These are phyloP conservation scores for Pouteria glomerata DNA, from an alignment of 148 eudicot species.

Conservation along the genomic window DNA sequence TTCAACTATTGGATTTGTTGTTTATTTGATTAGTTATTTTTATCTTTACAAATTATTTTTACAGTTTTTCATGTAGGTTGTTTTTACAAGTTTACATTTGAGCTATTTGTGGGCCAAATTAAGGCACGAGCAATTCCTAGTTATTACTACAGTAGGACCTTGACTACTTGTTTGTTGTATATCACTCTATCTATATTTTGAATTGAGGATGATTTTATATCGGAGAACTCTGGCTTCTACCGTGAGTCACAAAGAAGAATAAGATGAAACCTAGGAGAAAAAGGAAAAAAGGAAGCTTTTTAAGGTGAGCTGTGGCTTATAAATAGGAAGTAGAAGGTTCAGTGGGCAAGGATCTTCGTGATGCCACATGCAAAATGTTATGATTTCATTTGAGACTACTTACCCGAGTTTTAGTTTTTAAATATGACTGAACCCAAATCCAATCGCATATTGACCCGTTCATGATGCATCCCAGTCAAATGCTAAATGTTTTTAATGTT, in stretches of 20 bases:
- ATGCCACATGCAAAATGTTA: neutral
- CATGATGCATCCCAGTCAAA: neutral
- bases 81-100: too few species aligned
- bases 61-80: too few species aligned
- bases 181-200: too few species aligned
- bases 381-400: neutral
- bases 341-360: neutral
- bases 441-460: neutral
- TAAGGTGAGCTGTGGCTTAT: neutral
- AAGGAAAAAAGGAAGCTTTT: neutral
- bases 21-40: too few species aligned
- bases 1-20: too few species aligned
- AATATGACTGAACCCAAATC: too few species aligned
- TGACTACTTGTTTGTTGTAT: too few species aligned
- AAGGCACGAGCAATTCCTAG: too few species aligned
- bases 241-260: neutral
- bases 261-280: neutral
- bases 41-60: too few species aligned
- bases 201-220: neutral
- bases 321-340: neutral
- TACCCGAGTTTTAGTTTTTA: neutral
- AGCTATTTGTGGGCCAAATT: too few species aligned
- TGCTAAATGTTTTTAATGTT: neutral
- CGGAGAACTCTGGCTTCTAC: too few species aligned
- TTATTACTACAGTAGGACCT: too few species aligned